A percentile compares a stretch with the other conserved stretches of the same genome.
Evolutionary conservation across 177 flowering plant genomes (phyloP).

Genomic region (Vitis hybrid): DNA sequence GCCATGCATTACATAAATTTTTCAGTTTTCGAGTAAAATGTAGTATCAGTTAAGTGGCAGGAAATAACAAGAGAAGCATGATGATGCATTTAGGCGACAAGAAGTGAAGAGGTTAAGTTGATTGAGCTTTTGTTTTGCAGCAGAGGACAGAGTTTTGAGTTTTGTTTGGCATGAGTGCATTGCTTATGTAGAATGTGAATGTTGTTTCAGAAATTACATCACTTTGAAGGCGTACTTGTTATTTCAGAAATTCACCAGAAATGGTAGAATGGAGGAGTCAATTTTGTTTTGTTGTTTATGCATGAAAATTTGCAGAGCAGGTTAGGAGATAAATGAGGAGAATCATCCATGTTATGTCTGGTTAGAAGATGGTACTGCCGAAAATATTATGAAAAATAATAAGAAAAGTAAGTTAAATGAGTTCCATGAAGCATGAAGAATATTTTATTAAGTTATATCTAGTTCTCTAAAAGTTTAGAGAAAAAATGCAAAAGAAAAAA

Average conservation of each 20-base stretch:
- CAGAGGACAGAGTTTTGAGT: not conserved
- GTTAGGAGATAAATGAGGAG: too few species aligned
- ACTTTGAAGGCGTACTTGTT: not conserved
- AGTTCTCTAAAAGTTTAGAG: not conserved
- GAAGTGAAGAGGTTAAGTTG: not conserved
- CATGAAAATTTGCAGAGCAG: too few species aligned
- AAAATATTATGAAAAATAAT: too few species aligned
- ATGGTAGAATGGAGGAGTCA: too few species aligned
- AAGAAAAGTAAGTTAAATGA: too few species aligned
- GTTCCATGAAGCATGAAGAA: not conserved
- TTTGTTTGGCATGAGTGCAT: not conserved
- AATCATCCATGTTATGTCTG: too few species aligned
- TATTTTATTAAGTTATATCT: too few species aligned
- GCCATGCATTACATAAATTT: too few species aligned
- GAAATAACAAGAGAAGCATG: not conserved
- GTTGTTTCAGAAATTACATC: not conserved
- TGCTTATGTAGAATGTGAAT: not conserved
- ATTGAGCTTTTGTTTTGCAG: not conserved
- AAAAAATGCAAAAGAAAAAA: too few species aligned
- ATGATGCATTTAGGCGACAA: not conserved
- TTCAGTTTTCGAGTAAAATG: too few species aligned
- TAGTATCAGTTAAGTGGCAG: not conserved
- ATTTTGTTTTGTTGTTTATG: too few species aligned
- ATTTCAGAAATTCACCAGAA: too few species aligned
- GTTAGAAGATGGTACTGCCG: not conserved